These are phyloP conservation scores for Rhizophlyctis rosea DNA, from an alignment of 192 early-diverging fungal genomes.

Conservation along the genomic window DNA sequence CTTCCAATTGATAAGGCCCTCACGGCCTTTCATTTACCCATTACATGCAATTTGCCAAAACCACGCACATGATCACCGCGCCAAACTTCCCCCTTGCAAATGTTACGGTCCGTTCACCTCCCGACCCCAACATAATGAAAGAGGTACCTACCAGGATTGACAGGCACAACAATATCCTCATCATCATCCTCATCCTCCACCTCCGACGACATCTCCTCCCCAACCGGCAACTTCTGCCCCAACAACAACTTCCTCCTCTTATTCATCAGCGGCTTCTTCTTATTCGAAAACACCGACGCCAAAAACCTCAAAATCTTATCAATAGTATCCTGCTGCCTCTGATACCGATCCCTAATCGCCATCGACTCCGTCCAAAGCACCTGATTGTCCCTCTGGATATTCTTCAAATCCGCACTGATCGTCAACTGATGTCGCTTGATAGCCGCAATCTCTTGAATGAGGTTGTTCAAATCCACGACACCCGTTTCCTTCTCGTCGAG, in stretches of 20 bases:
- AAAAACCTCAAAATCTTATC: slow-evolving; percentile 92
- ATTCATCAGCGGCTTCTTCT: slow-evolving; percentile 21
- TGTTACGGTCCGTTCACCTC: slow-evolving; percentile 28
- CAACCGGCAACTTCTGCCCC: neutral
- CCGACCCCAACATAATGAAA: neutral
- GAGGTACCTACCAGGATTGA: neutral
- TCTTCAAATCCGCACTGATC: slow-evolving; percentile 82
- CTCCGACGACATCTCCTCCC: neutral
- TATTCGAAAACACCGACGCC: slow-evolving; percentile 72
- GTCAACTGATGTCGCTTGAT: slow-evolving; percentile 89
- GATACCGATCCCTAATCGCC: slow-evolving; percentile 70
- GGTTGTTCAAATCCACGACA: slow-evolving; percentile 39
- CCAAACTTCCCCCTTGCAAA: no score
- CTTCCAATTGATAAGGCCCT: neutral
- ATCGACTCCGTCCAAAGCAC: slow-evolving; percentile 84
- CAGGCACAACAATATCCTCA: neutral
- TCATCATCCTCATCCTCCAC: slow-evolving; percentile 5
- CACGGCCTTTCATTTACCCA: neutral
- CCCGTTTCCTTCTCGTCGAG: slow-evolving; percentile 15
- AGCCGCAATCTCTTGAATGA: slow-evolving; percentile 71
- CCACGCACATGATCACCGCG: no score
- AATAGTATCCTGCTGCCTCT: slow-evolving; percentile 85
- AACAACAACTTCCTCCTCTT: slow-evolving; percentile 2
- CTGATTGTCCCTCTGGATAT: slow-evolving; percentile 84
- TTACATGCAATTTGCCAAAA: neutral